phyloP scores from a whole-genome alignment of 768 basidiomycete genomes.

The Pleurotus sapidus region DNA sequence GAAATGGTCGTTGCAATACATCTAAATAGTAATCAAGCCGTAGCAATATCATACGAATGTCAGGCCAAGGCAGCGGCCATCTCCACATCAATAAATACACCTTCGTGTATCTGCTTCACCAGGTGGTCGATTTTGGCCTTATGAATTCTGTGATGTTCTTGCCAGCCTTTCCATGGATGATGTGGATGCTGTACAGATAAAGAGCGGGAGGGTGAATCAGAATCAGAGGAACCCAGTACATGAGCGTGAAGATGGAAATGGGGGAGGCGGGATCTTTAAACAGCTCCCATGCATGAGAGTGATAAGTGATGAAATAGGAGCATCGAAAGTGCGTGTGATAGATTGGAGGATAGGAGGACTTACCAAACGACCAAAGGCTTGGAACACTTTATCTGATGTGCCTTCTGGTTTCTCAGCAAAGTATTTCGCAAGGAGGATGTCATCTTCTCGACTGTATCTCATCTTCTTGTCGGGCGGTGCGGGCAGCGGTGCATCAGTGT shows the following conservation, averaged over 20 bases:
- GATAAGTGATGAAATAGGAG: too few species aligned
- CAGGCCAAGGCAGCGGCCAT: slow-evolving; percentile 7
- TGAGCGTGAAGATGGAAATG: too few species aligned
- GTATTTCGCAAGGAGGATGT: slow-evolving; percentile 73
- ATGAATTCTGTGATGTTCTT: slow-evolving; percentile 87
- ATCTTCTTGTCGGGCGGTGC: slow-evolving; percentile 83
- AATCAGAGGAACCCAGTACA: slow-evolving; percentile 4
- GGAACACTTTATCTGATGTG: slow-evolving; percentile 83
- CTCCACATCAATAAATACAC: slow-evolving; percentile 44
- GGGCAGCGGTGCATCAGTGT: slow-evolving; percentile 69
- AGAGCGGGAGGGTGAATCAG: not conserved
- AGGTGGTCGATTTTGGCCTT: slow-evolving; percentile 84
- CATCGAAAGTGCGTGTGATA: not conserved
- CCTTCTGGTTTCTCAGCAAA: slow-evolving; percentile 74
- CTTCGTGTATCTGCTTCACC: slow-evolving; percentile 56
- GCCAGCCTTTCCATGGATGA: slow-evolving; percentile 95
- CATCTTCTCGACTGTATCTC: slow-evolving; percentile 80
- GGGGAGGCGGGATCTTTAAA: too few species aligned
- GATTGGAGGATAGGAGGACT: slow-evolving; percentile 16
- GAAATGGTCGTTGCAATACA: too few species aligned
- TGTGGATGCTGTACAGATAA: slow-evolving; percentile 60
- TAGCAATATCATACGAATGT: not conserved
- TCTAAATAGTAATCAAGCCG: too few species aligned
- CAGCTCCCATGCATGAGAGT: too few species aligned
- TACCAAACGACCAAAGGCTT: slow-evolving; percentile 72